Conservation (phyloP, 768 basidiomycete genomes). For the Xanthoconium stramineum region DNA sequence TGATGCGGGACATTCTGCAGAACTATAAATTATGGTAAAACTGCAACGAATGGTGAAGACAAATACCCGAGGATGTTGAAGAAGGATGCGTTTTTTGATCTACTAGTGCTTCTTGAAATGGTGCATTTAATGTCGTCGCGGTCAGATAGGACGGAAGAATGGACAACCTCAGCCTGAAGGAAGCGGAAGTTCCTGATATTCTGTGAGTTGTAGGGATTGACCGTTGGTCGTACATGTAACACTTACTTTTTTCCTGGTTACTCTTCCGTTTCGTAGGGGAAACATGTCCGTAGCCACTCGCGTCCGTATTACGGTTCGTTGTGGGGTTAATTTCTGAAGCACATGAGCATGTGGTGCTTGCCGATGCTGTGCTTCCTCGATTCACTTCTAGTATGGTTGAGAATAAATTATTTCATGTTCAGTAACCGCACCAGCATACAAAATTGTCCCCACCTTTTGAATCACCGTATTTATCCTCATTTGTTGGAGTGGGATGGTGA, state of each 20-base stretch:
- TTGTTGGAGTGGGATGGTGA: background rate
- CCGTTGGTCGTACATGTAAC: no score
- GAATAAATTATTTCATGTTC: background rate
- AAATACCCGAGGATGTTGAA: constrained; percentile 11
- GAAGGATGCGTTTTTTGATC: background rate
- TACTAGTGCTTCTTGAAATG: background rate
- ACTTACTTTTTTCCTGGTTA: constrained; percentile 14
- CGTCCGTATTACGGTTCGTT: background rate
- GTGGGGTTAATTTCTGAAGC: background rate
- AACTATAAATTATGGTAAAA: background rate
- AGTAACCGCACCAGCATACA: background rate
- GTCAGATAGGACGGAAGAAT: constrained; percentile 1
- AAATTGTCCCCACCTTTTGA: constrained; percentile 6
- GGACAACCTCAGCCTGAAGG: background rate
- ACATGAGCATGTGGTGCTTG: background rate
- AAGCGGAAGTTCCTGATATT: constrained; percentile 5
- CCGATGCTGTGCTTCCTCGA: background rate
- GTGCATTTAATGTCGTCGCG: background rate
- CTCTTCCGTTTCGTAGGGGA: background rate
- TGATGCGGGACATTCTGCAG: constrained; percentile 12
- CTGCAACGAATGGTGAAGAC: background rate
- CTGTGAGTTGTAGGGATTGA: background rate
- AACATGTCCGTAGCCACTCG: background rate
- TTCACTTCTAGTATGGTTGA: constrained; percentile 1
- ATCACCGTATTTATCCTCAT: background rate